Conservation (phyloP, 2,329 filamentous ascomycete species). For the Zasmidium cellare region DNA sequence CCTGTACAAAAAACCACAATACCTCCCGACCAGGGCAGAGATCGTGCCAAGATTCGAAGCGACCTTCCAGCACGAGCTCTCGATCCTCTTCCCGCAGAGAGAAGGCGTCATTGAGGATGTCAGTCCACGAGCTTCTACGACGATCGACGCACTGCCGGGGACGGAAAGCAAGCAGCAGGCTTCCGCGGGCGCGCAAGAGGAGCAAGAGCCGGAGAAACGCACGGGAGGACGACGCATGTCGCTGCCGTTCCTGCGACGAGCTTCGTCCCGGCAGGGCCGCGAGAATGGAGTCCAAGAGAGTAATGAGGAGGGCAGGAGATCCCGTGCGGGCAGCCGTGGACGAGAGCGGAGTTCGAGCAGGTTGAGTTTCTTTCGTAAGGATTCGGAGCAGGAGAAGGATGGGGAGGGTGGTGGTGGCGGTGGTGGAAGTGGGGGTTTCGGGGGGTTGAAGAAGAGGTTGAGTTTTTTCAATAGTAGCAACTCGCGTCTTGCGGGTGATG, state of each 20-base stretch:
- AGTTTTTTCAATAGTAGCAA: slow-evolving; percentile 75
- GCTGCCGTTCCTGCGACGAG: slow-evolving; percentile 34
- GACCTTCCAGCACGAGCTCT: slow-evolving; percentile 46
- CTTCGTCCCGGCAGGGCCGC: slow-evolving; percentile 25
- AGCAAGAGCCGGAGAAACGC: slow-evolving; percentile 10
- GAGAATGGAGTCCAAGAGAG: slow-evolving; percentile 17
- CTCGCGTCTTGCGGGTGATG: neutral
- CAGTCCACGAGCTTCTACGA: slow-evolving; percentile 21
- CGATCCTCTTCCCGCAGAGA: slow-evolving; percentile 39
- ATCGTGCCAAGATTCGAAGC: slow-evolving; percentile 43
- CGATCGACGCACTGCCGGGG: neutral
- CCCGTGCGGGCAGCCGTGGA: slow-evolving; percentile 17
- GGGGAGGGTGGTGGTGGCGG: slow-evolving; percentile 4
- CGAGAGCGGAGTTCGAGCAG: slow-evolving; percentile 27
- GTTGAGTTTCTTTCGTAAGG: slow-evolving; percentile 27
- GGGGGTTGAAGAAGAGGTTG: slow-evolving; percentile 68
- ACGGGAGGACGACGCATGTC: slow-evolving; percentile 23
- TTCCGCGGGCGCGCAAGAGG: slow-evolving; percentile 12
- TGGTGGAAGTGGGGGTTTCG: slow-evolving; percentile 4
- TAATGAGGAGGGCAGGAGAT: slow-evolving; percentile 24
- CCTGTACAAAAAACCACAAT: slow-evolving; percentile 62
- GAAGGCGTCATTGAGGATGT: slow-evolving; percentile 26
- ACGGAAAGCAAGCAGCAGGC: slow-evolving; percentile 5
- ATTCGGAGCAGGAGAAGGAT: slow-evolving; percentile 11
- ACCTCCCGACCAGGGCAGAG: slow-evolving; percentile 49